These are phyloP conservation scores for Solanum megistacrolobum DNA, from an alignment of 257 asterid genomes.

Conservation along the genomic window DNA sequence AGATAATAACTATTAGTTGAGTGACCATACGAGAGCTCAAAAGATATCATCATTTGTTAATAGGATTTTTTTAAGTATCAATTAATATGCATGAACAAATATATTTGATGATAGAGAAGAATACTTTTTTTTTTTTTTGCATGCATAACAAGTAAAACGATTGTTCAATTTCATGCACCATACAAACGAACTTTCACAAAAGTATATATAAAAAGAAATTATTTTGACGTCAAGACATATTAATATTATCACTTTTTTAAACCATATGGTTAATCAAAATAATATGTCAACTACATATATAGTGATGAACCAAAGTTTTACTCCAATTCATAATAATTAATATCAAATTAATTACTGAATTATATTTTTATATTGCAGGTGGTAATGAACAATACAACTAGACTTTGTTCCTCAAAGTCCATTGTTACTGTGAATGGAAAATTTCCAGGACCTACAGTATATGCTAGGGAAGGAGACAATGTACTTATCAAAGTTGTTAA, in stretches of 20 bases:
- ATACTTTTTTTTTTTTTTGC: no score
- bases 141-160: neutral
- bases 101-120: neutral
- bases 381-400: constrained; percentile 51
- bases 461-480: constrained; percentile 76
- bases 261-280: neutral
- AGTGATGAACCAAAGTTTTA: neutral
- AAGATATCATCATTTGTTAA: neutral
- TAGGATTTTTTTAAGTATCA: neutral
- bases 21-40: neutral
- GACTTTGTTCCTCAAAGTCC: constrained; percentile 59
- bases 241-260: neutral
- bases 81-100: neutral
- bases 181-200: neutral
- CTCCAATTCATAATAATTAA: neutral
- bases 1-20: neutral
- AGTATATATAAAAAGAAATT: neutral
- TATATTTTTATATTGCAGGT: constrained; percentile 29
- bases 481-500: constrained; percentile 64
- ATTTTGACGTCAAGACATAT: neutral
- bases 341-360: neutral
- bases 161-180: neutral
- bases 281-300: neutral
- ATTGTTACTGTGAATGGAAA: constrained; percentile 67
- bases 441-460: constrained; percentile 81